phyloP scores from a whole-genome alignment of 257 asterid genomes.

The Fraxinus excelsior region DNA sequence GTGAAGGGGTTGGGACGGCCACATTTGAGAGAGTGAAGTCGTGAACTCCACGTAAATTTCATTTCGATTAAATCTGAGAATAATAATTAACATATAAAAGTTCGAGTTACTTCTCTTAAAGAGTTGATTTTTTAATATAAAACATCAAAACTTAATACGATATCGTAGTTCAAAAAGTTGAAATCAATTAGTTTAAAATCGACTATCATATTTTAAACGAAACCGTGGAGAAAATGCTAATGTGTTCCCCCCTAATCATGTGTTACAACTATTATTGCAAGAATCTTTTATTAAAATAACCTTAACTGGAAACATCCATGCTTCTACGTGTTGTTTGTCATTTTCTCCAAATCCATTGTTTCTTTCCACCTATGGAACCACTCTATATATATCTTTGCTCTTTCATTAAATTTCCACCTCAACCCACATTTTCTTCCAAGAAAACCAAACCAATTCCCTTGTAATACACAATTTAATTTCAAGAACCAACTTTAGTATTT shows the following conservation, averaged over 20 bases:
- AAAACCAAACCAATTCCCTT: not conserved
- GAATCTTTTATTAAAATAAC: slow-evolving; percentile 12
- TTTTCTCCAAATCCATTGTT: slow-evolving; percentile 40
- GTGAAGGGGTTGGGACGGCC: not conserved
- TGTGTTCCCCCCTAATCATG: too few relatives aligned
- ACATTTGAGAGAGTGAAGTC: too few relatives aligned
- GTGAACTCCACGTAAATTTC: too few relatives aligned
- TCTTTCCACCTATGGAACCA: not conserved
- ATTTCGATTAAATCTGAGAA: not conserved
- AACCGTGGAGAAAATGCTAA: too few relatives aligned
- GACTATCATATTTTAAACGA: too few relatives aligned
- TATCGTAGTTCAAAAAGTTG: too few relatives aligned
- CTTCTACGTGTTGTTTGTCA: slow-evolving; percentile 56
- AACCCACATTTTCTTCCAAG: not conserved
- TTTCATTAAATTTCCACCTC: not conserved
- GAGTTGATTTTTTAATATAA: too few relatives aligned
- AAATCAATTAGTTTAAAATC: too few relatives aligned
- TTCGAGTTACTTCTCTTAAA: not conserved
- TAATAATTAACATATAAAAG: too few relatives aligned
- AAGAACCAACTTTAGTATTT: too few relatives aligned
- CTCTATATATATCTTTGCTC: slow-evolving; percentile 9
- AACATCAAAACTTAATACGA: too few relatives aligned
- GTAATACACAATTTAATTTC: not conserved
- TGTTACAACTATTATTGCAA: slow-evolving; percentile 24
- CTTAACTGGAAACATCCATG: slow-evolving; percentile 47